phyloP scores from a whole-genome alignment of 148 eudicot genomes.

The Rhododendron simsii region DNA sequence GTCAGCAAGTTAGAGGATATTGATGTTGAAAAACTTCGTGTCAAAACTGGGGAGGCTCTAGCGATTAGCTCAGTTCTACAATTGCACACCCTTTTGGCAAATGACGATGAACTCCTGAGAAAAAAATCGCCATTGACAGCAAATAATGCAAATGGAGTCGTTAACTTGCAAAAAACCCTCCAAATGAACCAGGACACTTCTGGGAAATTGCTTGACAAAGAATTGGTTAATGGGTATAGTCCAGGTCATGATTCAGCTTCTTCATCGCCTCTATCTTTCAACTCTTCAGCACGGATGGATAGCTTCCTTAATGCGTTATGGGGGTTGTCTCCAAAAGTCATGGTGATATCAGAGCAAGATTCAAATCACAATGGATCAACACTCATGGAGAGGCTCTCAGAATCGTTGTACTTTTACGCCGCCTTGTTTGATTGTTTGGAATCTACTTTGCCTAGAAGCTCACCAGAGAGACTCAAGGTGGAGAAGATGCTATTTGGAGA shows the following conservation, averaged over 20 bases:
- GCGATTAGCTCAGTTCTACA: constrained; percentile 83
- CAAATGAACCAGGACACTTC: constrained; percentile 28
- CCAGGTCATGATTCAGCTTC: constrained; percentile 60
- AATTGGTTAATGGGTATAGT: constrained; percentile 42
- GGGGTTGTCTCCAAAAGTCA: constrained; percentile 75
- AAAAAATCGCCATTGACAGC: constrained; percentile 26
- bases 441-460: constrained; percentile 62
- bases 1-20: constrained; percentile 67
- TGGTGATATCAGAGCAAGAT: constrained; percentile 90
- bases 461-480: constrained; percentile 66
- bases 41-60: constrained; percentile 92
- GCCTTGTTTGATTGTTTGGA: constrained; percentile 88
- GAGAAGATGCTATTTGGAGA: constrained; percentile 86
- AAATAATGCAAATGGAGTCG: constrained; percentile 35
- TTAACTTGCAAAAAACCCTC: constrained; percentile 25
- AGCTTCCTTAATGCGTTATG: constrained; percentile 61
- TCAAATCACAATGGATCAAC: constrained; percentile 66
- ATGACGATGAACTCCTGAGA: constrained; percentile 37
- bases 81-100: constrained; percentile 66
- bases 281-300: constrained; percentile 40
- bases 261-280: constrained; percentile 50
- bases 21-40: constrained; percentile 69
- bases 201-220: constrained; percentile 40
- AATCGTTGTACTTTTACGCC: constrained; percentile 77
- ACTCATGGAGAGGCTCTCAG: constrained; percentile 74